phyloP scores from a whole-genome alignment of 169 alveolate genomes.

The Amoebophrya sp. region DNA sequence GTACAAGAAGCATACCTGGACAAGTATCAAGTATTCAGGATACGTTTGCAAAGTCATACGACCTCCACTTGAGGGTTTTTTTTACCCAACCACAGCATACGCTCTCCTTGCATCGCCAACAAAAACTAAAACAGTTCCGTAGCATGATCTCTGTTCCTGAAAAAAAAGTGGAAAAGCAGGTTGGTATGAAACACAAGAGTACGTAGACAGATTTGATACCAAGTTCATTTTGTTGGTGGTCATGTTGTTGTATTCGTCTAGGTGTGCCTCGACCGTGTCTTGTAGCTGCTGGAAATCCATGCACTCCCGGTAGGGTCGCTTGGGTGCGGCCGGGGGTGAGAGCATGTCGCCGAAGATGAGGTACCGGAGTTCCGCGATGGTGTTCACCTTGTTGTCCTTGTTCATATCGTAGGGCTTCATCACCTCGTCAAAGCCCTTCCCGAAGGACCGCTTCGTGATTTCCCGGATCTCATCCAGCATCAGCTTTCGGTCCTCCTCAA shows the following conservation, averaged over 20 bases:
- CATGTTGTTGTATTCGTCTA: conserved; percentile 61
- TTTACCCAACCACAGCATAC: too few species aligned
- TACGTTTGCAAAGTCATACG: too few species aligned
- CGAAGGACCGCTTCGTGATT: conserved; percentile 62
- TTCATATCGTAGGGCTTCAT: conserved; percentile 65
- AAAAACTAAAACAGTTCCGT: too few species aligned
- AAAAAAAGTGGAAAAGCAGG: too few species aligned
- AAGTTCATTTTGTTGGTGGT: conserved; percentile 72
- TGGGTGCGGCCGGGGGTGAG: conserved; percentile 65
- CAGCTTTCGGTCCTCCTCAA: conserved; percentile 78
- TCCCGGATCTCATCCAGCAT: conserved; percentile 58
- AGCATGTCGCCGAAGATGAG: conserved; percentile 68
- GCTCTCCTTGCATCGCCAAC: too few species aligned
- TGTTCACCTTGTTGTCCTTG: conserved; percentile 71
- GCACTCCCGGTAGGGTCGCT: conserved; percentile 71
- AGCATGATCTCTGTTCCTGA: too few species aligned
- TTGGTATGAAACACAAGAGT: too few species aligned
- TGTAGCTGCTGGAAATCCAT: conserved; percentile 57
- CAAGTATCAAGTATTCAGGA: neutral
- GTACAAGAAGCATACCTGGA: conserved; percentile 46
- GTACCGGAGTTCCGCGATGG: conserved; percentile 77
- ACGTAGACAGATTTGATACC: too few species aligned
- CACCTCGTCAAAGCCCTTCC: conserved; percentile 62
- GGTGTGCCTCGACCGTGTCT: conserved; percentile 38
- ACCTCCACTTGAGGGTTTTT: too few species aligned